Evolutionary conservation across 768 basidiomycete genomes (phyloP).

Genomic region (Naematelia aurantialba): DNA sequence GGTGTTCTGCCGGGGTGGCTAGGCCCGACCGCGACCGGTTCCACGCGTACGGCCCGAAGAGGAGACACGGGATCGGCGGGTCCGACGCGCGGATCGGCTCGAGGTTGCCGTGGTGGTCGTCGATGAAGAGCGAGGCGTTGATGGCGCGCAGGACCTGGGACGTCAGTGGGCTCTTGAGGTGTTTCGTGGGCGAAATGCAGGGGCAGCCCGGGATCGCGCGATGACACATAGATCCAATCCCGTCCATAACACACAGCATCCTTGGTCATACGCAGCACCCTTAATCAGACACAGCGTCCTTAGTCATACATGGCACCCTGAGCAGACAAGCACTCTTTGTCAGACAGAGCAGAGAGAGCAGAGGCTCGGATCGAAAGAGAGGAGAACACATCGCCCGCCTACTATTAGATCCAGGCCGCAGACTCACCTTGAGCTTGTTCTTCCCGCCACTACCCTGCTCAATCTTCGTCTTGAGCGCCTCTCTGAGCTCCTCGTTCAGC

Average conservation of each 20-base stretch:
- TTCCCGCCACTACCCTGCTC: conserved; percentile 26
- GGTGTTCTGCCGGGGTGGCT: conserved; percentile 29
- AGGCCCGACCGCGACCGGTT: conserved; percentile 28
- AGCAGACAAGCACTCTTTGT: no score
- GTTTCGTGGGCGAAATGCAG: not conserved
- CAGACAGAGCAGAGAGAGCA: no score
- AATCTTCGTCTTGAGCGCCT: conserved; percentile 19
- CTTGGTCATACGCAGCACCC: no score
- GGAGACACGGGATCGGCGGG: conserved; percentile 28
- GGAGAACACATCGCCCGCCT: no score
- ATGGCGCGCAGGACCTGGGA: conserved; percentile 36
- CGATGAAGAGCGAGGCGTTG: conserved; percentile 40
- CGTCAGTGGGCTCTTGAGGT: not conserved
- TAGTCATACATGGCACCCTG: no score
- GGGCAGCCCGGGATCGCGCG: not conserved
- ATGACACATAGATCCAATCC: not conserved
- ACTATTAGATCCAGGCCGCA: not conserved
- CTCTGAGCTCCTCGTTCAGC: conserved; percentile 25
- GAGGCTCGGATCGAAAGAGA: no score
- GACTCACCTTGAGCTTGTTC: conserved; percentile 36
- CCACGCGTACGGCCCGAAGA: conserved; percentile 39
- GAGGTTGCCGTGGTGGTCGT: conserved; percentile 40
- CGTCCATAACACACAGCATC: no score
- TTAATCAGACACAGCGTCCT: no score
- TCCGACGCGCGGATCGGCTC: conserved; percentile 23